Base-by-base conservation (phyloP, 805 yeast genomes). In the Starmera dryadoides region DNA sequence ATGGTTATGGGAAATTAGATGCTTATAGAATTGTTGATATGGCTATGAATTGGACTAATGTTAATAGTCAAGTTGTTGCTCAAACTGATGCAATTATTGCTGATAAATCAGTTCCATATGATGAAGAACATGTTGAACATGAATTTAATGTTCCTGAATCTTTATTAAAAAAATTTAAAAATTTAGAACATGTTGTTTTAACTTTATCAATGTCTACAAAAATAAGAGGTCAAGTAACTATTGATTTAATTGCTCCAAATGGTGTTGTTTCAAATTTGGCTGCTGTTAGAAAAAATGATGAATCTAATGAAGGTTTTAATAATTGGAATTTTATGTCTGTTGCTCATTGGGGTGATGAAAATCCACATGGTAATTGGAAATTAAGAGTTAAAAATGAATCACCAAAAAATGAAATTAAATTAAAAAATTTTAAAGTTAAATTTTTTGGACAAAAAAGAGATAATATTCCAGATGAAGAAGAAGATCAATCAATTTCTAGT, bases 271-370 rank as follows among this genome's bases (percentile, higher is more conserved):
- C 96, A 16, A 74, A 77, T 34, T 68, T 93, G 43, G 96, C 93
- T 0, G 73, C 79, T 19, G 68, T 69, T 16, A 73, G 98, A 49
- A 62, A 62, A 6, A 48, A 61, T 16, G 98, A 93, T 59, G 46
- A 41, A 8, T 68, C 78, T 6, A 45, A 49, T 2, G 65, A 56
- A 1, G 95, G 96, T 0, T 83, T 86, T 47, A 50, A 56, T 5
- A 69, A 83, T 48, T 93, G 98, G 98, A 84, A 86, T 2, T 93
- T 93, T 55, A 86, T 89, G 86, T 75, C 91, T 10, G 98, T 93
- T n/a, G 97, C 95, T 1, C 98, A 93, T 58, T 93, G 98, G 97
- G 96, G 96, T 30, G 97, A 91, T 58, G 89, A 82, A 49, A 36
- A 55, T 2, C 91, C 89, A 3, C 60, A 61, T 20, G 99, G 99